Evolutionary conservation across 2,329 filamentous ascomycete genomes (phyloP), one percentile per base, ranked within the genome.

Genomic region (Aureobasidium musti): DNA sequence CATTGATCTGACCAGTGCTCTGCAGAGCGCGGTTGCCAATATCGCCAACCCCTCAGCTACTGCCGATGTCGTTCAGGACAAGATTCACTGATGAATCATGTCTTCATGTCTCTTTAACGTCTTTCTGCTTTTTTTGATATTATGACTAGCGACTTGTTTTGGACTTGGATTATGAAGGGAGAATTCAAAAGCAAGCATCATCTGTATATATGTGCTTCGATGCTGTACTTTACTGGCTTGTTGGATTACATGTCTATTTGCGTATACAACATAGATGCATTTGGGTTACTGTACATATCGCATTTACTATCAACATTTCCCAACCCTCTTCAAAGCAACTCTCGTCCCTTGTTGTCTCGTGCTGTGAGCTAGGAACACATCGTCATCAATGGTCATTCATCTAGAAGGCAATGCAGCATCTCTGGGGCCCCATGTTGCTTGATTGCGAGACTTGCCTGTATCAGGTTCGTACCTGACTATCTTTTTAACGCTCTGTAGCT

Each of bases 11-110:
- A 95, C 91, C 4, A 92, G 89, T 73, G 95, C 95, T 7, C 79
- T 98, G 71, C 91, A 97, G 77, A 92, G 89, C 72, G 94, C 92
- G 2, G 86, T 97, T 72, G 87, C 89, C 35, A 96, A 96, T 71
- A 85, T 91, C 10, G 19, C 19, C 3, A 17, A 60, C 7, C 64
- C 54, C 5, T 8, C 52, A 23, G 53, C 26, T 43, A 52, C 52
- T 35, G 54, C 64, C 3, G 64, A 66, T 17, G 43, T 52, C 26
- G 53, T 66, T 28, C 64, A 66, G 56, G 64, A 50, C 13, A 61
- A 61, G 33, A 14, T 17, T 7, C 8, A 3, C 8, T 50, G 33
- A 63, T 14, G 21, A 28, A 41, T 45, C 8, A 45, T 43, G 26
- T 17, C 13, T 39, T 39, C 26, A 54, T 35, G 33, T 60, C 39